phyloP scores from a whole-genome alignment of 306 rosid species.

The Malus fusca region DNA sequence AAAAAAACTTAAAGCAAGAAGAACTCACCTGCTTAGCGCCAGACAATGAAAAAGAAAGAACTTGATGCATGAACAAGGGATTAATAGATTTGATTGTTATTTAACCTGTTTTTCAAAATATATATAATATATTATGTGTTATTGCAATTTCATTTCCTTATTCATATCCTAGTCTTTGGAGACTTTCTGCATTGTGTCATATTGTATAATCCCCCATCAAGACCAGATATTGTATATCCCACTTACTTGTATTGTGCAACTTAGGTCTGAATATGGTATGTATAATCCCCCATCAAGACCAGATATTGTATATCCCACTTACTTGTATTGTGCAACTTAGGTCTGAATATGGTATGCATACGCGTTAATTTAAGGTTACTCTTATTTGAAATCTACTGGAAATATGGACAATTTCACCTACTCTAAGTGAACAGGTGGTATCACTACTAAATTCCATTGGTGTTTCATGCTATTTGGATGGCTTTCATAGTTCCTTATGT shows the following conservation, averaged over 20 bases:
- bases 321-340: background rate
- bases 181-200: no score
- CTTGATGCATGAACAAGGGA: background rate
- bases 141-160: no score
- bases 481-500: background rate
- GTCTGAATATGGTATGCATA: background rate
- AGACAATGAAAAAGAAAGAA: background rate
- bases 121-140: background rate
- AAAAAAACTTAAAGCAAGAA: background rate
- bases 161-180: no score
- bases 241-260: background rate
- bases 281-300: no score
- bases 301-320: no score
- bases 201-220: no score
- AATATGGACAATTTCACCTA: background rate
- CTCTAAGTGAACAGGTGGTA: background rate
- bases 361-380: background rate
- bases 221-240: no score
- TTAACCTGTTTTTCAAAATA: background rate
- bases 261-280: background rate
- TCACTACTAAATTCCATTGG: background rate
- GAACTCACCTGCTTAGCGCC: background rate
- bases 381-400: background rate
- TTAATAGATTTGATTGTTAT: background rate
- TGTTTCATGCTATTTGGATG: background rate